phyloP scores from a whole-genome alignment of 495 filamentous ascomycete genomes.

The Tuber umbilicatum region DNA sequence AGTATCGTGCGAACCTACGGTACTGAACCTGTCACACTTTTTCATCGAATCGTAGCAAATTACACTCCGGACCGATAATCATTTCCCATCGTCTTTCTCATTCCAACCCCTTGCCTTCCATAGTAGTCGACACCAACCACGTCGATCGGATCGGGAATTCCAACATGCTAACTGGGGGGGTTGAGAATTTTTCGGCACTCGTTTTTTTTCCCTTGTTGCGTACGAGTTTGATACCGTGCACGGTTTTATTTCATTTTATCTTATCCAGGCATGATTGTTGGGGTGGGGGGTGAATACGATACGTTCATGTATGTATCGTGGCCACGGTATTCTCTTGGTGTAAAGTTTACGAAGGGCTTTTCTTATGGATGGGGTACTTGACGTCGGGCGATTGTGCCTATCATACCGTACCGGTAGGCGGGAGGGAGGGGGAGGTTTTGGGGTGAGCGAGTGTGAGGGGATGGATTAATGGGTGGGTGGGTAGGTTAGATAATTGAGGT shows the following conservation, averaged over 20 bases:
- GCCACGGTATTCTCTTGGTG: neutral
- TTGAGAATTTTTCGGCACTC: neutral
- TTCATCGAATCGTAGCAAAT: neutral
- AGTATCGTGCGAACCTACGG: slow-evolving; percentile 18
- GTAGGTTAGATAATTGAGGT: neutral
- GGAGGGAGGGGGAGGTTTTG: neutral
- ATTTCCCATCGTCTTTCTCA: neutral
- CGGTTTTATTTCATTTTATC: neutral
- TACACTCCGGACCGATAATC: neutral
- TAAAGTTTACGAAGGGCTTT: neutral
- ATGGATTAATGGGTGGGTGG: neutral
- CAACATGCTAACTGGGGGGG: neutral
- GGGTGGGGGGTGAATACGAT: neutral
- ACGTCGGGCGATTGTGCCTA: neutral
- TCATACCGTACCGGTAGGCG: neutral
- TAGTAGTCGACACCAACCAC: neutral
- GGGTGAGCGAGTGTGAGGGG: neutral
- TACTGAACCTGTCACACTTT: too few species aligned
- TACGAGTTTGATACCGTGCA: neutral
- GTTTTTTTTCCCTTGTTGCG: neutral
- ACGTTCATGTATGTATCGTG: neutral
- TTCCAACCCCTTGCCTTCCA: slow-evolving; percentile 1
- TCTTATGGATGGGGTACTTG: neutral
- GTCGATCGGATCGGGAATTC: neutral
- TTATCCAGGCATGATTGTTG: neutral